Evolutionary conservation across 2,329 filamentous ascomycete genomes (phyloP).

Genomic region (Didymosphaeria variabile): DNA sequence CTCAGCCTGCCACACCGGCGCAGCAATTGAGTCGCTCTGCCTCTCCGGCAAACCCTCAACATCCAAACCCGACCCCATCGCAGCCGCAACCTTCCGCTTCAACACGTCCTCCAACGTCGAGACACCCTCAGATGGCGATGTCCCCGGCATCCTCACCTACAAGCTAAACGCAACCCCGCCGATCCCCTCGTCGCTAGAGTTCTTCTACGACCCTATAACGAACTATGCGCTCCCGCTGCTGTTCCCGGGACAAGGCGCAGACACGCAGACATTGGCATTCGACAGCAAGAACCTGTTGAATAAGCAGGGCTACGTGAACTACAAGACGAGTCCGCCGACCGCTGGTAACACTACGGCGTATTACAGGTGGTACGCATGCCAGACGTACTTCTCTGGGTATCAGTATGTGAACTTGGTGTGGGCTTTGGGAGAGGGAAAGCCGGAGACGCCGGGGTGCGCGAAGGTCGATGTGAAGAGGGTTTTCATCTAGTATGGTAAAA

Average conservation of each 20-base stretch:
- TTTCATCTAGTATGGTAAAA: constrained; percentile 18
- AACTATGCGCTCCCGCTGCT: constrained; percentile 57
- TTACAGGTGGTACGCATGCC: constrained; percentile 58
- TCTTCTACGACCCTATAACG: constrained; percentile 49
- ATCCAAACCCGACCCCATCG: constrained; percentile 29
- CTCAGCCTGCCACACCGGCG: constrained; percentile 58
- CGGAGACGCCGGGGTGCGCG: constrained; percentile 58
- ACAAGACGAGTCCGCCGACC: constrained; percentile 47
- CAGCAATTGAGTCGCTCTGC: constrained; percentile 59
- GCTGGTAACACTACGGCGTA: constrained; percentile 33
- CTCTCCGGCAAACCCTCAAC: constrained; percentile 33
- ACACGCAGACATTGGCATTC: constrained; percentile 50
- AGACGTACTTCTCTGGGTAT: constrained; percentile 54
- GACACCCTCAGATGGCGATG: constrained; percentile 24
- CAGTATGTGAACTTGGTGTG: constrained; percentile 56
- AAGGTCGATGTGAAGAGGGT: constrained; percentile 54
- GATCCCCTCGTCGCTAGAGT: constrained; percentile 46
- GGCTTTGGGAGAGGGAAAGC: constrained; percentile 50
- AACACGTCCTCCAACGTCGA: constrained; percentile 42
- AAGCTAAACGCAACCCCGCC: constrained; percentile 47
- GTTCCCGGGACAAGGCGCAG: constrained; percentile 32
- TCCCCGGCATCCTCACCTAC: constrained; percentile 53
- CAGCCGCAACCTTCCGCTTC: constrained; percentile 38
- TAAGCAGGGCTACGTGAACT: constrained; percentile 53
- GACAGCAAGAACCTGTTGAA: constrained; percentile 50